Evolutionary conservation across 2,329 filamentous ascomycete genomes (phyloP), one percentile per base, ranked within the genome.

Genomic region (Apiospora pterosperma): DNA sequence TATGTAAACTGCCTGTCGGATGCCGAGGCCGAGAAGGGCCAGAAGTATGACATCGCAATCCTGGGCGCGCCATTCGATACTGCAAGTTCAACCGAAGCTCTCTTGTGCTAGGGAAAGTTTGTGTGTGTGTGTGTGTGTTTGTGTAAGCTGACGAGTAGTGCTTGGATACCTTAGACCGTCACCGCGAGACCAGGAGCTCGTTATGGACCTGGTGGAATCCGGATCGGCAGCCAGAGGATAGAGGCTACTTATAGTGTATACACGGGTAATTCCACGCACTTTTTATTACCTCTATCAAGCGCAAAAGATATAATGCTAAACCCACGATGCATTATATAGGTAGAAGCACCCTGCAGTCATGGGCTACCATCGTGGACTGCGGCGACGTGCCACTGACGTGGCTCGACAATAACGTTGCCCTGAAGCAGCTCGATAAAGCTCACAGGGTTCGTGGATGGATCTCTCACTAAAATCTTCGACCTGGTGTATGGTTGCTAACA

Each of bases 331-430:
- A 11, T 3, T 19, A 16, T 23, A 6, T 60, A 77, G 77, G 72
- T n/a, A 76, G 72, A 64, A 93, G 93, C 71, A 88, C 90, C 0
- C 91, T 92, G 74, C 79, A 81, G 31, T 89, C 86, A n/a, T 93
- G 90, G 89, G 89, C 90, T 0, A 87, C 80, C 16, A 83, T 95
- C 59, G 83, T 92, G 41, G 92, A 95, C 78, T 94, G 92, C 72
- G 92, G 92, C 36, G 92, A 95, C 70, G 91, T 92, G 63, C 90
- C 90, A 1, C 81, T 93, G 66, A 92, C 90, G 0, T 91, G 90
- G 12, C 89, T 94, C 68, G 91, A 95, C 77, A 95, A 94, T 74
- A 86, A 81, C 0, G 79, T 93, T 0, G 92, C 92, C 0, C 79
- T 94, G 64, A 84, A 84, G 16, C 91, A 94, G 75, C 91, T 95